Conservation (phyloP, 139 green algal genomes). For the Bryopsis sp. region DNA sequence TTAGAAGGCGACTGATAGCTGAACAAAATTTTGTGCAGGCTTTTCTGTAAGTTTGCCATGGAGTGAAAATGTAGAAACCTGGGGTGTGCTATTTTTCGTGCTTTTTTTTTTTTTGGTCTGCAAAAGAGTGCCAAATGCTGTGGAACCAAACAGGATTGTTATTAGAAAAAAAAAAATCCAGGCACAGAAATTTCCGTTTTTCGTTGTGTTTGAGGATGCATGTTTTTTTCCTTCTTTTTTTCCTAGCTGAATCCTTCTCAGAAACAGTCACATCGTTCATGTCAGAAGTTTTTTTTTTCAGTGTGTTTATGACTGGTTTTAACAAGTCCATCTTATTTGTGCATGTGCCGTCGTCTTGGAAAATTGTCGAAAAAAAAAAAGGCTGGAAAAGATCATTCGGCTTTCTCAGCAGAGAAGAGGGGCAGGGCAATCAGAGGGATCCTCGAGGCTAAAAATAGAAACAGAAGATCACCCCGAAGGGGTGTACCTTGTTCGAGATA, state of each 20-base stretch:
- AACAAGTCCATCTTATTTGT: slow-evolving; percentile 4
- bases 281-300: not conserved
- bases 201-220: not conserved
- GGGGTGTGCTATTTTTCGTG: no score
- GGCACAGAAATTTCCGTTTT: not conserved
- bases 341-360: not conserved
- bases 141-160: not conserved
- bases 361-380: no score
- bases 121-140: not conserved
- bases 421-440: no score
- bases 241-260: not conserved
- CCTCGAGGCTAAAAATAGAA: no score
- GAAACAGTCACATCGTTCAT: not conserved
- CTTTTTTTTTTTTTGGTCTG: no score
- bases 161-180: not conserved
- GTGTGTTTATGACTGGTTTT: no score
- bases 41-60: not conserved
- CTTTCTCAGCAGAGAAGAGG: no score
- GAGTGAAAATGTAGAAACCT: no score
- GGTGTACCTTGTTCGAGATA: slow-evolving; percentile 15
- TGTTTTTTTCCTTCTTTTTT: not conserved
- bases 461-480: slow-evolving; percentile 16
- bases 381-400: slow-evolving; percentile 21
- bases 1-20: not conserved
- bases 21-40: not conserved